Conservation (phyloP, 169 alveolate genomes). For the Cardiosporidium cionae region DNA sequence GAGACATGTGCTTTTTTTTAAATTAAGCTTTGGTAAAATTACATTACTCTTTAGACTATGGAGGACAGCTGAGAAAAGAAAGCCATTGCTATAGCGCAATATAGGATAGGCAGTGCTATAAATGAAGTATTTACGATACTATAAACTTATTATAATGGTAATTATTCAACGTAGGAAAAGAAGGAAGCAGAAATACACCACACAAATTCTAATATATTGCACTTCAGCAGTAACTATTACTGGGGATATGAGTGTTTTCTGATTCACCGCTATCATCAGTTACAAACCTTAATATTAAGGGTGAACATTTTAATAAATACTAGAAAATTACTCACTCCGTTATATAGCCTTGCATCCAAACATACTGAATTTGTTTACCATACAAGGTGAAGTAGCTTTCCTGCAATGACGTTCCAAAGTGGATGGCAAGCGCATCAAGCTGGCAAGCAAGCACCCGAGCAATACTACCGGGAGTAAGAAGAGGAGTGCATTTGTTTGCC, state of each 20-base stretch:
- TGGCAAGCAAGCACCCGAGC: neutral
- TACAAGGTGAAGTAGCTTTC: neutral
- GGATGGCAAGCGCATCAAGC: neutral
- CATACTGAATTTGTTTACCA: neutral
- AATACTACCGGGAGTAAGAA: neutral
- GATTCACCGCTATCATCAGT: neutral
- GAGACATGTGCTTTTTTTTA: no score
- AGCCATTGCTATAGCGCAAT: no score
- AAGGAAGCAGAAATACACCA: neutral
- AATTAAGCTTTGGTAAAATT: no score
- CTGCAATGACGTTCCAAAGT: neutral
- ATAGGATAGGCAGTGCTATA: no score
- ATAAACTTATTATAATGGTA: no score
- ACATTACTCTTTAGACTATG: no score
- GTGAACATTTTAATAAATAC: no score
- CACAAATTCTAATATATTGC: neutral
- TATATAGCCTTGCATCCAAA: neutral
- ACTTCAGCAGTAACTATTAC: neutral
- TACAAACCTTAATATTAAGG: no score
- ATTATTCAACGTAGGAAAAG: neutral
- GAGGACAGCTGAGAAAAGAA: no score
- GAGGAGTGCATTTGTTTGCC: no score
- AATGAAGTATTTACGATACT: no score
- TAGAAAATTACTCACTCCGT: no score
- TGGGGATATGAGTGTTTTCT: neutral